Evolutionary conservation across 352 stramenopile genomes (phyloP), one percentile per base, ranked within the genome.

Genomic region (Globisporangium ultimum): DNA sequence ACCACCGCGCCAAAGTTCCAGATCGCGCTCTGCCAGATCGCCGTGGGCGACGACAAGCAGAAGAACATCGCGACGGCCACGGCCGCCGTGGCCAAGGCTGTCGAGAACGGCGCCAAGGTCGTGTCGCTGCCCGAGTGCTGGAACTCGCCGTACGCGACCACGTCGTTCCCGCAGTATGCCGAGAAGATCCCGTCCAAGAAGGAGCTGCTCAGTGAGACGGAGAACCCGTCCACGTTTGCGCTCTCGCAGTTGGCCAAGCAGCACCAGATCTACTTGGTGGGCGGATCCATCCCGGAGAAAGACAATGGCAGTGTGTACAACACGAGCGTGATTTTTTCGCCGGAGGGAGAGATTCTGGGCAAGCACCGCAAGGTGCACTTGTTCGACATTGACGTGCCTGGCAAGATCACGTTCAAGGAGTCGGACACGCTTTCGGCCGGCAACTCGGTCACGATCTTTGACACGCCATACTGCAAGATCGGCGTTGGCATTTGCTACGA

Each of bases 401-500:
- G 97, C 52, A 97, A 97, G 50, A 99, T 99, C 67, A 98, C 87
- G 36, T 99, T 99, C 78, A 98, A 98, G 79, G 98, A 99, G 78
- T 99, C 93, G 43, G 97, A 99, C 63, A 99, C 97, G 28, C 84
- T 99, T 12, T 97, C 86, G 53, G 74, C 91, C 3, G 98, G 98
- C 57, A 85, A 98, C 66, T 66, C 64, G 48, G 64, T 95, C 55
- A 94, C 85, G 57, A 67, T 96, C 48, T 93, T 94, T 56, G 84
- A 96, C 68, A 96, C 87, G 48, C 83, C 80, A 28, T 97, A 83
- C 63, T 88, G 90, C 73, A 95, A 95, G 61, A 93, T 99, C 53
- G 98, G 97, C 60, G 80, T 99, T 24, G 98, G 93, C 21, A 99
- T 99, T 64, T 99, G 98, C 80, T 99, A 99, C 76, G 98, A 99